Evolutionary conservation across 2,329 filamentous ascomycete species (phyloP), one percentile per base, ranked within the genome.

Genomic region (Drechslera avenae): DNA sequence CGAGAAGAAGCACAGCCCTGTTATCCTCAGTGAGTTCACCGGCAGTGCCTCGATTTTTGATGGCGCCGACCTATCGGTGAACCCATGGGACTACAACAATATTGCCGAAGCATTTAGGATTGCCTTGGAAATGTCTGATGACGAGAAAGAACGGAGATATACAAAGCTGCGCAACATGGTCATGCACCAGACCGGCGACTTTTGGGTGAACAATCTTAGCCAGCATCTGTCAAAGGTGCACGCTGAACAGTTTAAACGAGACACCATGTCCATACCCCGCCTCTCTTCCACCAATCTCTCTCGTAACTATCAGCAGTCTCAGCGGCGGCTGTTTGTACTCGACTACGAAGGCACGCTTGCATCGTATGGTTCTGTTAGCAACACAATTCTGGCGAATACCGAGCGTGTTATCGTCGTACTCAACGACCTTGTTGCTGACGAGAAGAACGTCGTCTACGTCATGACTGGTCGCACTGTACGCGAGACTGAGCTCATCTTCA

Each of bases 271-370:
- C 0, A 90, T 97, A 8, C 93, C 94, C 16, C 88, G 94, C 1
- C 80, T 97, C 3, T 92, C 89, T 2, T 76, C 92, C 17, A 82
- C 79, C 35, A 76, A 79, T 1, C 78, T 97, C 1, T 76, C 81
- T 2, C 77, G 84, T 39, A 81, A 84, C 54, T 97, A 97, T 72
- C 78, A 81, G 52, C 71, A 78, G 7, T 83, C 89, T 0, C 73
- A 84, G 34, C 83, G 84, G 16, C 86, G 92, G 13, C 80, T 97
- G 2, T 94, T 97, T 73, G 86, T 97, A 58, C 80, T 97, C 36
- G 93, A 97, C 68, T 96, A 96, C 67, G 93, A 97, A 73, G 93
- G 91, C 36, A 97, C 93, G 0, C 79, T 97, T 6, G 90, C 94
- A 35, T 90, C 88, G 45, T 94, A 91, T 83, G 91, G 91, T 3